These are phyloP conservation scores for Anthracocystis setariae DNA, from an alignment of 1,284 basidiomycete species.

Conservation along the genomic window DNA sequence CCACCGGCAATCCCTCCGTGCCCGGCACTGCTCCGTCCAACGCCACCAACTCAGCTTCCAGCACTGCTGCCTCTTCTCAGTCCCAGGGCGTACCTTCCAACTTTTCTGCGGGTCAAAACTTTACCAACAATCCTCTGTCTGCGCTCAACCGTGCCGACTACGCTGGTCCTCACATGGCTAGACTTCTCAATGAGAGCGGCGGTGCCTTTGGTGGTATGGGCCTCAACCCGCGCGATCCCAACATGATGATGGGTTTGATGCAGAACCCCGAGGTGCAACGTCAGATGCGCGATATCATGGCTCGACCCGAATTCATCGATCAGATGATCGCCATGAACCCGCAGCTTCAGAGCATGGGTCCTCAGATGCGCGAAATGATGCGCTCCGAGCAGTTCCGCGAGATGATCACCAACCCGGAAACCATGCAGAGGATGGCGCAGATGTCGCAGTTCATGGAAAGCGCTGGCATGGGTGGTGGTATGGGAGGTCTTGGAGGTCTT, in stretches of 20 bases:
- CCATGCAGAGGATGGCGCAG: constrained; percentile 62
- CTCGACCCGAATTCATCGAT: constrained; percentile 63
- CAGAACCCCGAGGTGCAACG: constrained; percentile 61
- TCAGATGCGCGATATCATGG: constrained; percentile 64
- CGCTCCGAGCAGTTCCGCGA: constrained; percentile 62
- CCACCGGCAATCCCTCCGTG: constrained; percentile 48
- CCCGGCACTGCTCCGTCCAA: constrained; percentile 33
- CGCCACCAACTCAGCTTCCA: constrained; percentile 10
- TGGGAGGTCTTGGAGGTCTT: constrained; percentile 34
- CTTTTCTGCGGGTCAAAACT: constrained; percentile 64
- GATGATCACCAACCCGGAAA: constrained; percentile 63
- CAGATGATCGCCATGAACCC: constrained; percentile 65
- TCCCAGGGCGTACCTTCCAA: constrained; percentile 61
- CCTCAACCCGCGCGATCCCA: constrained; percentile 65
- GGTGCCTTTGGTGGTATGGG: constrained; percentile 59
- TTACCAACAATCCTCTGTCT: constrained; percentile 64
- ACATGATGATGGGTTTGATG: constrained; percentile 64
- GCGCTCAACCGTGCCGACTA: constrained; percentile 63
- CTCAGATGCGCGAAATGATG: constrained; percentile 63
- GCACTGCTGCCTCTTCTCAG: constrained; percentile 43
- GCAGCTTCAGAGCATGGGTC: constrained; percentile 59
- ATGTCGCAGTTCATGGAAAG: constrained; percentile 58
- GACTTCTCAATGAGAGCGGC: constrained; percentile 57
- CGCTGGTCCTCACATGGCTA: constrained; percentile 65
- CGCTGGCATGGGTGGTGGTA: constrained; percentile 31